Evolutionary conservation across 306 rosid species (phyloP).

Genomic region (Cicer arietinum): DNA sequence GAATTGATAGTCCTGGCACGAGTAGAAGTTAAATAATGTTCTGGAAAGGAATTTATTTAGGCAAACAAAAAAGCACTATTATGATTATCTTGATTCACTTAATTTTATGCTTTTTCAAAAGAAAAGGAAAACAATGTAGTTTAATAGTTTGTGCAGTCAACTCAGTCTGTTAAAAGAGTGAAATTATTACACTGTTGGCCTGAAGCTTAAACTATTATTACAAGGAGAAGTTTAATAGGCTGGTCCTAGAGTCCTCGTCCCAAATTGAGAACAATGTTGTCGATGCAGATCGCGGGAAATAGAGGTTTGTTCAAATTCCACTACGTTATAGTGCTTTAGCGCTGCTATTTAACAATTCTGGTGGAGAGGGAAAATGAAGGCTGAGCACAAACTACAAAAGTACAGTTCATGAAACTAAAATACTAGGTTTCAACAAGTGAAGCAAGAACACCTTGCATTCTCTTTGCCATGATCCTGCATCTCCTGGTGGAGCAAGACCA

Average conservation of each 20-base stretch:
- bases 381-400: slow-evolving; percentile 28
- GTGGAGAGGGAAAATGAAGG: background rate
- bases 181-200: slow-evolving; percentile 16
- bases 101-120: slow-evolving; percentile 16
- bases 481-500: slow-evolving; percentile 89
- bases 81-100: slow-evolving; percentile 24
- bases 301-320: too few species aligned
- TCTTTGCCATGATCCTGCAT: slow-evolving; percentile 90
- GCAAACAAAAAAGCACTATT: slow-evolving; percentile 20
- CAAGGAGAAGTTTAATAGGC: slow-evolving; percentile 5
- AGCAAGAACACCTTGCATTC: slow-evolving; percentile 73
- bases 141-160: slow-evolving; percentile 18
- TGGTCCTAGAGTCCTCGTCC: slow-evolving; percentile 22
- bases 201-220: slow-evolving; percentile 13
- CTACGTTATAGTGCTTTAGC: too few species aligned
- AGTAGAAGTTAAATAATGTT: slow-evolving; percentile 35
- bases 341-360: too few species aligned
- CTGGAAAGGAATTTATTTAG: background rate
- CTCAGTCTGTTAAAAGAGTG: slow-evolving; percentile 15
- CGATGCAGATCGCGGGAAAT: too few species aligned
- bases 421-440: slow-evolving; percentile 38
- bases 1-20: slow-evolving; percentile 81
- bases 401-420: slow-evolving; percentile 38
- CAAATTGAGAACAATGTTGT: background rate
- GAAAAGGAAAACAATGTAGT: slow-evolving; percentile 25